Base-by-base conservation (phyloP, 148 eudicot genomes). In the Silene latifolia region DNA sequence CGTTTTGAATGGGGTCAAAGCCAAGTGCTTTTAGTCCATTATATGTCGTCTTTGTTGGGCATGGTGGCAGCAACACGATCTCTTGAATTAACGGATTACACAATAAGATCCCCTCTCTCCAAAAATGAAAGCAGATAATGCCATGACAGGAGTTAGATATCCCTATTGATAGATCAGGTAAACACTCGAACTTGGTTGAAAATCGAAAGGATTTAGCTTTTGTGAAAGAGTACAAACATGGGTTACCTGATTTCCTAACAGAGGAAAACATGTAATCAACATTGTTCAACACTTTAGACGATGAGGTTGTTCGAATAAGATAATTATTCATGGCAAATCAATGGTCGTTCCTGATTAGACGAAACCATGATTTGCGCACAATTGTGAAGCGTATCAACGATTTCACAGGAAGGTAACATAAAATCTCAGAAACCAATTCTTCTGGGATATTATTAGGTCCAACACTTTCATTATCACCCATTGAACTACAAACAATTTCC, bases 51-150 rank as follows among this genome's bases (percentile, higher is more conserved):
- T 4, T 3, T 35, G 3, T n/a, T 19, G 71, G 53, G 71, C 54
- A n/a, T 19, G 53, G 25, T 7, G 71, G 71, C 27, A 67, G 15
- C 51, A 8, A n/a, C 25, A 42, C 25, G 25, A 42, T 25, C 71
- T 67, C 71, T 67, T 67, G 23, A n/a, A 67, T 67, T 39, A 48
- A 67, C 71, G 71, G 71, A 51, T 67, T 67, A 67, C 54, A 67
- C 71, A 67, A 67, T 6, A 67, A 19, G 71, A 67, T 42, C 14
- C 8, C 53, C 25, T 1, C 0, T 3, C 29, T 27, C 9, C 0
- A 0, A 0, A 19, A 18, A n/a, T 4, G 0, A 21, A 69, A 47
- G 57, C 58, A 69, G 8, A 69, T 46, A 12, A 69, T 69, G 21
- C 72, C 72, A 13, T 69, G 72, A 69, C 72, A 69, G 0, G 72